phyloP scores from a whole-genome alignment of 2,329 filamentous ascomycete genomes.

The Sporothrix pallida region DNA sequence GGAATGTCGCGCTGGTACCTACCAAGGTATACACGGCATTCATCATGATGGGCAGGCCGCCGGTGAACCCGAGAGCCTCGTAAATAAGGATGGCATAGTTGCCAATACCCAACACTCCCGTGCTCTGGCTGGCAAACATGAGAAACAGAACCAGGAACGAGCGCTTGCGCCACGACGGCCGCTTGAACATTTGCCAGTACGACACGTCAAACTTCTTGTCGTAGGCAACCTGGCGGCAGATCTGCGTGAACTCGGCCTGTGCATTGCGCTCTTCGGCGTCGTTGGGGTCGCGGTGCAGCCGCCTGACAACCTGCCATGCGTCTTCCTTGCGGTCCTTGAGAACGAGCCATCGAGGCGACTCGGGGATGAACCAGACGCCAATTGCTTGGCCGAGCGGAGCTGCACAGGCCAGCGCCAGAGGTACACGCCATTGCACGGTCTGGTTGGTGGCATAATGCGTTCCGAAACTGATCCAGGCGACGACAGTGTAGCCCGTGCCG shows the following conservation, averaged over 20 bases:
- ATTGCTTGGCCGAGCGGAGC: slow-evolving; percentile 48
- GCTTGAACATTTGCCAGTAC: slow-evolving; percentile 48
- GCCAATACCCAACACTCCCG: slow-evolving; percentile 27
- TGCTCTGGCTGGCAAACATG: slow-evolving; percentile 29
- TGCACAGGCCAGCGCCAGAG: slow-evolving; percentile 51
- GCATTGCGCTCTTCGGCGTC: slow-evolving; percentile 48
- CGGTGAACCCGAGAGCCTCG: slow-evolving; percentile 22
- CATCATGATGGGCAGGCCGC: slow-evolving; percentile 32
- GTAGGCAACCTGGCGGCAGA: slow-evolving; percentile 51
- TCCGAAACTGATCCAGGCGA: slow-evolving; percentile 34
- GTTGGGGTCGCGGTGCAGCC: slow-evolving; percentile 48
- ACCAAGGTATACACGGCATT: slow-evolving; percentile 29
- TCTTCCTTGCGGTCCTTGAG: slow-evolving; percentile 30
- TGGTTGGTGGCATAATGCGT: slow-evolving; percentile 28
- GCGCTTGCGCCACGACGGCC: slow-evolving; percentile 48
- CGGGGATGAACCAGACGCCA: slow-evolving; percentile 48
- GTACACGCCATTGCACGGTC: slow-evolving; percentile 47
- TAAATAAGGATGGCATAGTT: slow-evolving; percentile 33
- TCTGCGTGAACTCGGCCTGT: slow-evolving; percentile 51
- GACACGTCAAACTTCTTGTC: slow-evolving; percentile 44
- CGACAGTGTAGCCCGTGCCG: slow-evolving; percentile 33
- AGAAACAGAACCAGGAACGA: slow-evolving; percentile 46
- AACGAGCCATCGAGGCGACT: slow-evolving; percentile 49
- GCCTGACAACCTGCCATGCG: slow-evolving; percentile 45
- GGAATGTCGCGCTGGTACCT: slow-evolving; percentile 20